Evolutionary conservation across 2,329 filamentous ascomycete species (phyloP).

Genomic region (Magnaporthiopsis incrustans): DNA sequence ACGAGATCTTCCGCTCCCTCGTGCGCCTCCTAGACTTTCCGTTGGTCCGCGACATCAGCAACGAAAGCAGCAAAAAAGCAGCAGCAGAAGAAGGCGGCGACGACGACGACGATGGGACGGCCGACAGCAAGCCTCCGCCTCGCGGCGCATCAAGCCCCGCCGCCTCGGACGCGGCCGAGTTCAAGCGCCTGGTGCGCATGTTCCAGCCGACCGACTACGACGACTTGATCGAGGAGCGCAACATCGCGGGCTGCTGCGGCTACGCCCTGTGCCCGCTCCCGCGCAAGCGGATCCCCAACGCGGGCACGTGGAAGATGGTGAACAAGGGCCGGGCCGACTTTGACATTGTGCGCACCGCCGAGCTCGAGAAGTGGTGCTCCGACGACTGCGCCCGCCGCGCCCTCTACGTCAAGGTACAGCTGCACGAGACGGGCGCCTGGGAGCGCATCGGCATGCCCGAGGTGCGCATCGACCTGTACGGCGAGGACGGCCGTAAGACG

Average conservation of each 20-base stretch:
- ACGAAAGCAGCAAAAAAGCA: background rate
- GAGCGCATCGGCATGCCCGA: conserved; percentile 56
- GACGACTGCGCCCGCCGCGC: conserved; percentile 69
- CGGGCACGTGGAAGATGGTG: conserved; percentile 62
- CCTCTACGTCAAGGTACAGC: conserved; percentile 80
- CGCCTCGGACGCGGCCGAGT: conserved; percentile 51
- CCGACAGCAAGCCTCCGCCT: background rate
- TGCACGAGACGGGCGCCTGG: conserved; percentile 80
- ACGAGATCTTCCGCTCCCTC: conserved; percentile 63
- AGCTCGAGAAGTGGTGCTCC: conserved; percentile 83
- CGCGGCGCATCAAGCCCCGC: conserved; percentile 40
- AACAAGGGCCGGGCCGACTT: conserved; percentile 43
- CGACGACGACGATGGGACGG: background rate
- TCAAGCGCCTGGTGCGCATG: conserved; percentile 57
- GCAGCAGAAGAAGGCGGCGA: background rate
- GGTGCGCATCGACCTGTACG: conserved; percentile 53
- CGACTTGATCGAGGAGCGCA: conserved; percentile 79
- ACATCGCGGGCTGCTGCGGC: conserved; percentile 73
- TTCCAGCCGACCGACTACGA: conserved; percentile 91
- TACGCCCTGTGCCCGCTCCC: conserved; percentile 69
- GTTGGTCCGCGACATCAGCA: conserved; percentile 18
- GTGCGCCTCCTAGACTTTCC: conserved; percentile 61
- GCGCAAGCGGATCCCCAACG: conserved; percentile 46
- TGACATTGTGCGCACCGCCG: conserved; percentile 60
- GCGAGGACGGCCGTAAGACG: conserved; percentile 46